A percentile compares a stretch with the other conserved stretches of the same genome.
Evolutionary conservation across 352 stramenopile species (phyloP).

Genomic region (Globisporangium abappressorium): DNA sequence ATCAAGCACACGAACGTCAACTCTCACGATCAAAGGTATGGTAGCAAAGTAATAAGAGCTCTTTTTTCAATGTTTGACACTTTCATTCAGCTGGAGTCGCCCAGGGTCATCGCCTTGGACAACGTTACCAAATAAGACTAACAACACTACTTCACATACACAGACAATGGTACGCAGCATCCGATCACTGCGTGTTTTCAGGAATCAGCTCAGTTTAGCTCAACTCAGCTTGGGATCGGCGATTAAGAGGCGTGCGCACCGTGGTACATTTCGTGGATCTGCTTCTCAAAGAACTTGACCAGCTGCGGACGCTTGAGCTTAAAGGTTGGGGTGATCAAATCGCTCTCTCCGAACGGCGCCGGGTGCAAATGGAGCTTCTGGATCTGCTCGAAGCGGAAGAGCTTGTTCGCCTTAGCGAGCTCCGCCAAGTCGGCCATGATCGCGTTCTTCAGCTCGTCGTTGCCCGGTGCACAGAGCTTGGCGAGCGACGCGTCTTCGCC

Average conservation of each 20-base stretch:
- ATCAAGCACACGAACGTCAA: neutral
- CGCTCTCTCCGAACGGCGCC: slow-evolving; percentile 90
- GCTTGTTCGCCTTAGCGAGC: slow-evolving; percentile 50
- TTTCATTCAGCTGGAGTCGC: too few species aligned
- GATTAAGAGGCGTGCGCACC: neutral
- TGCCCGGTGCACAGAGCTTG: slow-evolving; percentile 14
- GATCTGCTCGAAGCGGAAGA: slow-evolving; percentile 93
- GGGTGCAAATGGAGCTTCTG: slow-evolving; percentile 85
- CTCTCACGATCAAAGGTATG: neutral
- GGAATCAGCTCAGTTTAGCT: neutral
- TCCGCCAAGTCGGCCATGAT: slow-evolving; percentile 80
- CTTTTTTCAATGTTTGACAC: too few species aligned
- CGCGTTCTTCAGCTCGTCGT: slow-evolving; percentile 34
- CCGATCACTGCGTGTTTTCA: neutral
- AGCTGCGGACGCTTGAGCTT: slow-evolving; percentile 94
- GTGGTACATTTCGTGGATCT: slow-evolving; percentile 85
- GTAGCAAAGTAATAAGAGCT: neutral
- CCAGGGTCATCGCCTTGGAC: neutral
- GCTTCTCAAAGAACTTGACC: slow-evolving; percentile 74
- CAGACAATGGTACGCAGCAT: slow-evolving; percentile 3
- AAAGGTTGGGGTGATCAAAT: slow-evolving; percentile 94
- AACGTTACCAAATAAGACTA: neutral
- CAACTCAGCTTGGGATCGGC: neutral
- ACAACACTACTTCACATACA: neutral
- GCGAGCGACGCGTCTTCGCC: slow-evolving; percentile 25